phyloP scores from a whole-genome alignment of 768 basidiomycete species.

The Auriculariales sp. region DNA sequence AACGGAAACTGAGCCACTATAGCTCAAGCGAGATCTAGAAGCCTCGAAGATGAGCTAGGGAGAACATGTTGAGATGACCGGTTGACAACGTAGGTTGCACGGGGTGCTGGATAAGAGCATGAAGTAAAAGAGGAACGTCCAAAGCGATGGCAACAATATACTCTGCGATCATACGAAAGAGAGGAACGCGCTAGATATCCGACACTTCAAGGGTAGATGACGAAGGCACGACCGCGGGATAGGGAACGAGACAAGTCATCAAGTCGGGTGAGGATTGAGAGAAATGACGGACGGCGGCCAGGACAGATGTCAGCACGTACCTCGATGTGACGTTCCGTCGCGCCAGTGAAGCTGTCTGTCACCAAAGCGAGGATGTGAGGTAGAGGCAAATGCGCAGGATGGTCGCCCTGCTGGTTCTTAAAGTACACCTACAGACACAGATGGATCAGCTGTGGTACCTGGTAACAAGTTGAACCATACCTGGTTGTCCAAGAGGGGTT shows the following conservation, averaged over 20 bases:
- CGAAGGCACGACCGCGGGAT: no score
- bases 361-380: slow-evolving; percentile 70
- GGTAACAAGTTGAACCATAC: slow-evolving; percentile 34
- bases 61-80: no score
- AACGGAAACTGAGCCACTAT: no score
- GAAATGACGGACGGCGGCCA: background rate
- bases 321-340: slow-evolving; percentile 98
- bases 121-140: background rate
- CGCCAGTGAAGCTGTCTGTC: slow-evolving; percentile 91
- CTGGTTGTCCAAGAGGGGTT: slow-evolving; percentile 98
- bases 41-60: no score
- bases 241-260: background rate
- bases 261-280: background rate
- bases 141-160: no score
- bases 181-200: no score
- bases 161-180: no score
- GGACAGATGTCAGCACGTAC: slow-evolving; percentile 23
- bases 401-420: slow-evolving; percentile 80
- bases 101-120: no score
- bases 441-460: background rate
- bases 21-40: no score
- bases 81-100: no score
- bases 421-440: slow-evolving; percentile 68
- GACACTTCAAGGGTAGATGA: no score
- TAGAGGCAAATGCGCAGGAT: slow-evolving; percentile 74